Base-by-base conservation (phyloP, 768 basidiomycete species). In the Clitopilus passeckerianus region DNA sequence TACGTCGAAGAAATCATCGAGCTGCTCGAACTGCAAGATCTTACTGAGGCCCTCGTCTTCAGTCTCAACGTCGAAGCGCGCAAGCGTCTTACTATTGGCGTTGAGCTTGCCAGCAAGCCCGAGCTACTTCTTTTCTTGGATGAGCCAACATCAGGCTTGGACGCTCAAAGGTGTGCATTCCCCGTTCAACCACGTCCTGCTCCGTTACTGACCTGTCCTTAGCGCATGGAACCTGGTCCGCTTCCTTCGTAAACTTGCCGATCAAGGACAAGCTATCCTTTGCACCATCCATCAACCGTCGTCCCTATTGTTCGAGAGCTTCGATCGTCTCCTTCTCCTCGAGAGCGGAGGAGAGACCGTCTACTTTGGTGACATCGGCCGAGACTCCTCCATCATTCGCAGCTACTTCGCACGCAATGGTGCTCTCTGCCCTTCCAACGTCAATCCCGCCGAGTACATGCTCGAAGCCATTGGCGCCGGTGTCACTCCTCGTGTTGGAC, bases 281-380 rank as follows among this genome's bases (percentile, higher is more conserved):
- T 94, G 92, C 73, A 95, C 91, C 4, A 93, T 95, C 64, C 92
- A 93, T 62, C 93, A 94, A 63, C 93, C 93, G 2, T 92, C 91
- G 1, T 85, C 91, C 2, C 79, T 93, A n/a, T 75, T 96, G 1
- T 95, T 96, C 72, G 89, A 93, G 71, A 86, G 86, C 66, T 95
- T 97, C 64, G 94, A 89, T 64, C 81, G 86, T 41, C 72, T 89
- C 50, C 70, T 90, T 23, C 75, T 89, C 12, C 75, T 89, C 15
- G 86, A 93, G 65, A 77, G 78, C 14, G 94, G 94, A 1, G 94
- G 94, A 6, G 86, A 91, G 70, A 94, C 93, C 0, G 91, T 95
- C 18, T 96, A 95, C 79, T 95, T 92, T 67, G 94, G 93, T 46
- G 89, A 91, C 61, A 91, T 95, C 55, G 94, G 93, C 46, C 69